phyloP scores from a whole-genome alignment of 306 rosid species.

The Adenanthera pavonina region DNA sequence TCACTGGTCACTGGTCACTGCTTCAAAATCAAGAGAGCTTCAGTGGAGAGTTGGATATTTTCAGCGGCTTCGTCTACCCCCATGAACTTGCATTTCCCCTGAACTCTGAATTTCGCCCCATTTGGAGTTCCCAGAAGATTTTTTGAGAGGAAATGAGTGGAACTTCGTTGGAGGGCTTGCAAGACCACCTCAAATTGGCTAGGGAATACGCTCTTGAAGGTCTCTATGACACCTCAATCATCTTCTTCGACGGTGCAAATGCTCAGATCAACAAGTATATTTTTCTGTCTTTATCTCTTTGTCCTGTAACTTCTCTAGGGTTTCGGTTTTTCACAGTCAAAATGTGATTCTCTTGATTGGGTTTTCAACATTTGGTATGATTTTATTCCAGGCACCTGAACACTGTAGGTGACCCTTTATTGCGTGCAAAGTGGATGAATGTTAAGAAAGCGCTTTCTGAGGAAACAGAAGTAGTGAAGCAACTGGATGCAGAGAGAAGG shows the following conservation, averaged over 20 bases:
- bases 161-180: conserved; percentile 70
- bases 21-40: conserved; percentile 24
- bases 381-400: conserved; percentile 55
- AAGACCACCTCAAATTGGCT: conserved; percentile 91
- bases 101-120: conserved; percentile 9
- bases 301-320: neutral
- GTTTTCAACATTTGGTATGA: conserved; percentile 6
- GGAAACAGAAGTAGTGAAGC: conserved; percentile 74
- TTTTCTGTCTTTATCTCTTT: neutral
- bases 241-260: conserved; percentile 94
- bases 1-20: neutral
- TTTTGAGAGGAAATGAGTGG: conserved; percentile 50
- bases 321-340: neutral
- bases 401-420: conserved; percentile 64
- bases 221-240: conserved; percentile 84
- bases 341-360: neutral
- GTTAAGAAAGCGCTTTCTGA: conserved; percentile 71
- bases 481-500: conserved; percentile 73
- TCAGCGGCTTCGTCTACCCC: conserved; percentile 8
- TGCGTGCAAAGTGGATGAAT: conserved; percentile 76
- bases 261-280: conserved; percentile 97
- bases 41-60: neutral
- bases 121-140: neutral
- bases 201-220: conserved; percentile 95
- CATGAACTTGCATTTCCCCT: conserved; percentile 6